Conservation (phyloP, 176 grass and related monocot genomes). For the Lolium perenne region DNA sequence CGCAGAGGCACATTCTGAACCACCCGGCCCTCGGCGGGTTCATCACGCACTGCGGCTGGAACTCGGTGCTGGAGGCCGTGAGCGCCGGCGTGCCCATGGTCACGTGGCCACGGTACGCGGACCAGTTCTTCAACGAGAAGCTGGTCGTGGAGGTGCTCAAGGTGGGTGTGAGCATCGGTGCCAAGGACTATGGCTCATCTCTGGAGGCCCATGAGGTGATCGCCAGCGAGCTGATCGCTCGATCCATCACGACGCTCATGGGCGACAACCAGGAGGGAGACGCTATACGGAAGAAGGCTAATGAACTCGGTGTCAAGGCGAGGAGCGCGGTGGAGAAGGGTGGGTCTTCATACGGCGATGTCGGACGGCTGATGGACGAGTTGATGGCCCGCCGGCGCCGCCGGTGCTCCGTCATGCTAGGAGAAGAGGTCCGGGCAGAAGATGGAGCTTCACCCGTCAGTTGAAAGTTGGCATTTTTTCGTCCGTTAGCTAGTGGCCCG, state of each 20-base stretch:
- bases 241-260: not conserved
- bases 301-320: not conserved
- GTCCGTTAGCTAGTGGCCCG: no score
- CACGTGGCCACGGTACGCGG: not conserved
- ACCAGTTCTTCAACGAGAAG: constrained; percentile 22
- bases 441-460: not conserved
- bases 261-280: not conserved
- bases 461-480: no score
- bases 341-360: not conserved
- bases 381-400: not conserved
- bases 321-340: not conserved
- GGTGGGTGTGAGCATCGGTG: not conserved
- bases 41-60: constrained; percentile 63
- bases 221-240: not conserved
- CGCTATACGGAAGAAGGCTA: not conserved
- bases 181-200: not conserved
- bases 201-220: not conserved
- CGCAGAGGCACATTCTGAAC: not conserved
- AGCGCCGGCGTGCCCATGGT: constrained; percentile 2
- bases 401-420: not conserved
- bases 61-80: constrained; percentile 48
- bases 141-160: constrained; percentile 1
- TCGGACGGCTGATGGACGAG: not conserved
- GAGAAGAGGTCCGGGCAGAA: not conserved
- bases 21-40: constrained; percentile 19